These are phyloP conservation scores for Aspergillus sp. DNA, from an alignment of 2,329 filamentous ascomycete species.

Conservation along the genomic window DNA sequence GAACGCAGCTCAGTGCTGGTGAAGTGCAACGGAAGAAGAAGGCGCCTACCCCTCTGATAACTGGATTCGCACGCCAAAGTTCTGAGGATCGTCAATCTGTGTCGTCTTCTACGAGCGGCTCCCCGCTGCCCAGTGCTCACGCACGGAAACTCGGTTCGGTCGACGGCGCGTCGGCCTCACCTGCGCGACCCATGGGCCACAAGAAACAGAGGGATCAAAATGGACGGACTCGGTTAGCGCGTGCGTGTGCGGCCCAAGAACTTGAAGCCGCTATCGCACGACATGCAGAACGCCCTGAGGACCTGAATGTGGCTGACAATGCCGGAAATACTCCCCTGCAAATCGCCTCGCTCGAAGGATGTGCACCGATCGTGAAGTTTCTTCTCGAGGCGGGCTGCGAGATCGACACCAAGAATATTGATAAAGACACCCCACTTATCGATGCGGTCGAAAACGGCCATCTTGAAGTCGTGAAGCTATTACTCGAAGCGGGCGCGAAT, in stretches of 20 bases:
- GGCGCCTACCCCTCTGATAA: constrained; percentile 38
- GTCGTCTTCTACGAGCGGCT: constrained; percentile 44
- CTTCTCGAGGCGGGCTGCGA: constrained; percentile 82
- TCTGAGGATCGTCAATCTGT: constrained; percentile 47
- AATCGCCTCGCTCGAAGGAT: constrained; percentile 84
- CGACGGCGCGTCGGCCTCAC: constrained; percentile 54
- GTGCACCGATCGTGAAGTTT: constrained; percentile 80
- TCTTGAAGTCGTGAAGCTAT: constrained; percentile 77
- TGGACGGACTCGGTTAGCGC: constrained; percentile 84
- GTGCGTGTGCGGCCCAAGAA: constrained; percentile 83
- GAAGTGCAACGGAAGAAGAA: constrained; percentile 33
- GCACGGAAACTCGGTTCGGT: constrained; percentile 41
- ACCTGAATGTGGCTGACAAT: constrained; percentile 86
- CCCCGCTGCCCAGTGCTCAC: constrained; percentile 40
- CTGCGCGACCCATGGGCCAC: constrained; percentile 63
- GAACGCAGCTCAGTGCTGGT: constrained; percentile 24
- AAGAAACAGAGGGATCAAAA: constrained; percentile 91
- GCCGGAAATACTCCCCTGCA: constrained; percentile 96
- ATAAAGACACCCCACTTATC: constrained; percentile 88
- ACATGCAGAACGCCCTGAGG: constrained; percentile 75
- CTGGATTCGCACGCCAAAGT: constrained; percentile 41
- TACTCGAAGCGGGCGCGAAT: constrained; percentile 85
- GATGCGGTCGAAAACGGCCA: constrained; percentile 97
- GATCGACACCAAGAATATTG: constrained; percentile 72
- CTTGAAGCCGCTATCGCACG: constrained; percentile 73